Evolutionary conservation across 1,284 basidiomycete genomes (phyloP), one percentile per base, ranked within the genome.

Genomic region (Singerocomus rubriflavus): DNA sequence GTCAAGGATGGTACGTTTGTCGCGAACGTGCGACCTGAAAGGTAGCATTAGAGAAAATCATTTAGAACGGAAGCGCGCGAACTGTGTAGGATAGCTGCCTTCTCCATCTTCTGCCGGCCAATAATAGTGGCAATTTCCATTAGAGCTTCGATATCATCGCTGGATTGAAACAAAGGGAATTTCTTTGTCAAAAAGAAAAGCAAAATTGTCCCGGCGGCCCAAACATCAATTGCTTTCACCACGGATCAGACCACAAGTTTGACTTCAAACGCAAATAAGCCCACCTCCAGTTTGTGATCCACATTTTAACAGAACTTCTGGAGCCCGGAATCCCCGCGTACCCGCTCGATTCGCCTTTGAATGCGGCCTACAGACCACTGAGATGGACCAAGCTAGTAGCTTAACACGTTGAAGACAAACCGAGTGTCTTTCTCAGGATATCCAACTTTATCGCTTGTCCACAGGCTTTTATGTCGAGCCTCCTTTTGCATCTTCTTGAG

Each of bases 341-440:
- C 96, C 96, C 0, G 96, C 97, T 48, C 96, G 84, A 65, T 99
- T 99, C 6, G 97, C 95, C 66, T 96, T 95, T 46, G 93, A 91
- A 42, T 80, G 75, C 1, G 93, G 93, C 57, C 90, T 88, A 52
- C 5, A 42, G 13, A 26, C 44, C n/a, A n/a, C 14, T 55, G 31
- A 66, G 51, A 50, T 10, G 11, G 31, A n/a, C 39, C 37, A 44
- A 30, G 44, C 50, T 46, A 42, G 36, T 31, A 31, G 44, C 21
- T 32, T 48, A 26, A n/a, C 11, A 17, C 5, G 31, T 17, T 43
- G 50, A 55, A 50, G 42, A 36, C 65, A 55, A 61, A 82, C 82
- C 87, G 72, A 37, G 73, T 73, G 61, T 88, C 85, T 59, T 89
- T 83, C 38, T 82, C 80, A 0, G 77, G 84, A 65, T 86, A 89